Conservation (phyloP, 2,329 filamentous ascomycete genomes). For the Pseudogymnoascus sp. region DNA sequence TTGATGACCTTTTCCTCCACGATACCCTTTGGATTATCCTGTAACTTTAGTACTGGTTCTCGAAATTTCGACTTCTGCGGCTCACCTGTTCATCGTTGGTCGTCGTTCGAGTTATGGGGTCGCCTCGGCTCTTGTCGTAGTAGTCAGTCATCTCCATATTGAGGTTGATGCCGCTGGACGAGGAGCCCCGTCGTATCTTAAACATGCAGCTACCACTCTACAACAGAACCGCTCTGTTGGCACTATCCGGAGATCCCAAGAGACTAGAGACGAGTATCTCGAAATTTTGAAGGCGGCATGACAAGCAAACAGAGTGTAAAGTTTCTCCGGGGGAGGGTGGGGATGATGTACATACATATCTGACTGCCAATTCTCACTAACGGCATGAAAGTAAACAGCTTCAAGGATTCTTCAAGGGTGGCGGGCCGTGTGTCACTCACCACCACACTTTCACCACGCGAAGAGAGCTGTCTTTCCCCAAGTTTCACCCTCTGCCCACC, state of each 20-base stretch:
- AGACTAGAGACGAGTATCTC: background rate
- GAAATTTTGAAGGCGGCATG: background rate
- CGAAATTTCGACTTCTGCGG: background rate
- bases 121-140: conserved; percentile 7
- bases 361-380: background rate
- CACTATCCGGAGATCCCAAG: background rate
- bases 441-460: conserved; percentile 2
- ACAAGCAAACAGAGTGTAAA: background rate
- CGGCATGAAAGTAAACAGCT: background rate
- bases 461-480: background rate
- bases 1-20: conserved; percentile 34
- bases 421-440: conserved; percentile 6
- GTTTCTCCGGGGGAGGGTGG: background rate
- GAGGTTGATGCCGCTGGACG: conserved; percentile 14
- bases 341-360: conserved; percentile 4
- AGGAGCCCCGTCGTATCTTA: conserved; percentile 1
- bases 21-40: background rate
- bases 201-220: background rate
- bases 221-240: background rate
- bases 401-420: background rate
- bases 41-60: background rate
- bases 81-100: background rate
- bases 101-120: conserved; percentile 1
- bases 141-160: conserved; percentile 6
- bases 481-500: background rate